A percentile compares a stretch with the other conserved stretches of the same genome.
Evolutionary conservation across 441 rosid genomes (phyloP).

Genomic region (Biscutella laevigata): DNA sequence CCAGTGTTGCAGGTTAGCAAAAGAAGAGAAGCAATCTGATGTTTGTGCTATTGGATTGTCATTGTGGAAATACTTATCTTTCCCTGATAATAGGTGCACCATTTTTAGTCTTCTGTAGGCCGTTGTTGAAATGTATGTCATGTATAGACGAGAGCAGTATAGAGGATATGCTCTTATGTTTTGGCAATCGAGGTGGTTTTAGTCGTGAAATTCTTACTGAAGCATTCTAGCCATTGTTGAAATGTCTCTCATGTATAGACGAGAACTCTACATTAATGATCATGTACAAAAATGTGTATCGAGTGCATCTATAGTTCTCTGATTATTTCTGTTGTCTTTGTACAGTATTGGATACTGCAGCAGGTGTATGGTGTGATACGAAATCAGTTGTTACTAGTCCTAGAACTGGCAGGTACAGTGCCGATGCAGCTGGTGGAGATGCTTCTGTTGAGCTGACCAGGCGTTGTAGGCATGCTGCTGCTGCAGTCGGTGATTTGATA

Average conservation of each 20-base stretch:
- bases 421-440: no score
- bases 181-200: no score
- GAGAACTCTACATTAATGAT: no score
- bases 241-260: no score
- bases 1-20: constrained; percentile 86
- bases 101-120: constrained; percentile 4
- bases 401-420: constrained; percentile 86
- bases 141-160: not conserved
- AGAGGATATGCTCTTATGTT: no score
- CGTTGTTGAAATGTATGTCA: not conserved
- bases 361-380: constrained; percentile 99
- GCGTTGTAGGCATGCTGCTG: constrained; percentile 99
- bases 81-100: constrained; percentile 2
- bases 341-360: constrained; percentile 97
- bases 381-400: constrained; percentile 96
- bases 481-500: constrained; percentile 92
- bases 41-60: constrained; percentile 10
- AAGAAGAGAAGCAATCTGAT: not conserved
- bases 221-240: no score
- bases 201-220: no score
- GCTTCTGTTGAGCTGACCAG: no score
- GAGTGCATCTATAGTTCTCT: not conserved
- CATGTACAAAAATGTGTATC: not conserved
- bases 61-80: not conserved
- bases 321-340: constrained; percentile 21